These are phyloP conservation scores for Globisporangium middletonii DNA, from an alignment of 352 stramenopile genomes.

Conservation along the genomic window DNA sequence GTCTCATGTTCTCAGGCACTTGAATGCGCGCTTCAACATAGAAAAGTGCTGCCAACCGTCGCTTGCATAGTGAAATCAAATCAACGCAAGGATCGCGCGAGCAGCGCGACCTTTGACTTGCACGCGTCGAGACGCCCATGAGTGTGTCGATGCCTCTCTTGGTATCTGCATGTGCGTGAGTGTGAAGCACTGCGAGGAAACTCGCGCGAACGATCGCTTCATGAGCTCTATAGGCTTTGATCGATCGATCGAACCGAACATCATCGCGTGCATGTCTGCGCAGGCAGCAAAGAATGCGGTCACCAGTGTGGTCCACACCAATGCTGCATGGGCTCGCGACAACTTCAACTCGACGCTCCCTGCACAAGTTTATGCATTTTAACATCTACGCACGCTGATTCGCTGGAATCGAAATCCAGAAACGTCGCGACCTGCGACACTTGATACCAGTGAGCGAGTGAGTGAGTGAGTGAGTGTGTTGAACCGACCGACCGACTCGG, in stretches of 20 bases:
- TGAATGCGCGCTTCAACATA: constrained; percentile 25
- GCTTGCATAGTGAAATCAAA: not conserved
- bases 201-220: too few relatives aligned
- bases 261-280: too few relatives aligned
- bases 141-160: too few relatives aligned
- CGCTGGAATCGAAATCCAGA: constrained; percentile 1
- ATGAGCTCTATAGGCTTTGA: not conserved
- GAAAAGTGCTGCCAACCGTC: not conserved
- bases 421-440: not conserved
- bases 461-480: not conserved
- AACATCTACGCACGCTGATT: not conserved
- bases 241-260: too few relatives aligned
- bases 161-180: too few relatives aligned
- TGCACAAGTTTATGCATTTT: constrained; percentile 1
- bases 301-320: not conserved
- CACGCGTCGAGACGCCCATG: too few relatives aligned
- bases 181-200: too few relatives aligned
- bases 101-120: not conserved
- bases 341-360: constrained; percentile 7
- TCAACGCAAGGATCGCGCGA: not conserved
- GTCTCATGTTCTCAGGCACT: constrained; percentile 4
- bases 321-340: constrained; percentile 30
- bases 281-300: not conserved
- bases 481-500: not conserved
- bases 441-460: not conserved